Conservation (phyloP, 2,329 filamentous ascomycete genomes). For the Tothia fuscella region DNA sequence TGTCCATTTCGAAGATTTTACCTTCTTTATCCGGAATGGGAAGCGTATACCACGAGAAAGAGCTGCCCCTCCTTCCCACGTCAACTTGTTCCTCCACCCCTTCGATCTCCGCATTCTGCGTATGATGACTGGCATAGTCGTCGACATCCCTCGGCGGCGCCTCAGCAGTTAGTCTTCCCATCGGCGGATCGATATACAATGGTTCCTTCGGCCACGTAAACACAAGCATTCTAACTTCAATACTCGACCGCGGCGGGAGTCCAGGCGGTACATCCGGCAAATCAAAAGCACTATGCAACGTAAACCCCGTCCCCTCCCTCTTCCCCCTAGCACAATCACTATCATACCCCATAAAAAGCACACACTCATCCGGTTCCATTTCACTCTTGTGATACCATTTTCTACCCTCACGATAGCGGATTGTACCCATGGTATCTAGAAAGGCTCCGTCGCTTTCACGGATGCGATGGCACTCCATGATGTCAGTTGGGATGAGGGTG, state of each 20-base stretch:
- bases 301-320: constrained; percentile 6
- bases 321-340: constrained; percentile 11
- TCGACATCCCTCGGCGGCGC: constrained; percentile 4
- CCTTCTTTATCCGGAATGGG: constrained; percentile 5
- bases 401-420: constrained; percentile 18
- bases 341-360: constrained; percentile 19
- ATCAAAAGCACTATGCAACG: constrained; percentile 8
- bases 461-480: constrained; percentile 16
- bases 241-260: constrained; percentile 5
- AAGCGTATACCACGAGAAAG: too few relatives aligned
- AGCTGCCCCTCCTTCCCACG: too few relatives aligned
- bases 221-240: constrained; percentile 7
- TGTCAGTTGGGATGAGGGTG: constrained; percentile 14
- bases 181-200: constrained; percentile 2
- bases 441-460: constrained; percentile 13
- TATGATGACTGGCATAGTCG: constrained; percentile 6
- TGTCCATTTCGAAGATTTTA: constrained; percentile 1
- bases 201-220: constrained; percentile 10
- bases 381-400: constrained; percentile 19
- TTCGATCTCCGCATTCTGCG: constrained; percentile 5
- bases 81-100: neutral
- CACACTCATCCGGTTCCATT: constrained; percentile 16
- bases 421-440: constrained; percentile 17
- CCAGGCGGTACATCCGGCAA: constrained; percentile 2
- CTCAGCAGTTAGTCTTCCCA: constrained; percentile 8